Evolutionary conservation across 306 rosid genomes (phyloP).

Genomic region (Lotus japonicus): DNA sequence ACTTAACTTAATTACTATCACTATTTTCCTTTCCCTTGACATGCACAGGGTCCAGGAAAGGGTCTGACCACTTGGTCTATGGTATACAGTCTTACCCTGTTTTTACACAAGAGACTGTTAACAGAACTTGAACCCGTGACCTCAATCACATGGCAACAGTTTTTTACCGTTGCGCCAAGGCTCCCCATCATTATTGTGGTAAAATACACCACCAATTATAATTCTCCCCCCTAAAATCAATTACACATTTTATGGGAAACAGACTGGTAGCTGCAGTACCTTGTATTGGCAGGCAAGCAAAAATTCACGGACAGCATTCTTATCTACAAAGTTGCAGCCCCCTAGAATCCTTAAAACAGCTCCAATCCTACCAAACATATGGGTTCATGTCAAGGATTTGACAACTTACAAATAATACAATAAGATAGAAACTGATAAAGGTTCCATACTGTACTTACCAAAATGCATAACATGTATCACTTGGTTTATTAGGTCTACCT

Average conservation of each 20-base stretch:
- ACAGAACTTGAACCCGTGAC: too few relatives aligned
- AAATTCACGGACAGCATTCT: slow-evolving; percentile 52
- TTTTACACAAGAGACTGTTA: too few relatives aligned
- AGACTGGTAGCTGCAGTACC: slow-evolving; percentile 37
- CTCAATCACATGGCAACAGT: too few relatives aligned
- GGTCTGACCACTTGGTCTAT: too few relatives aligned
- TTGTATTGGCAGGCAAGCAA: slow-evolving; percentile 67
- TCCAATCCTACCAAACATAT: slow-evolving; percentile 61
- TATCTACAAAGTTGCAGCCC: slow-evolving; percentile 53
- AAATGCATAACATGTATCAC: slow-evolving; percentile 90
- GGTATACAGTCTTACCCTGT: too few relatives aligned
- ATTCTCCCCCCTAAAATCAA: background rate
- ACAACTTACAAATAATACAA: slow-evolving; percentile 1
- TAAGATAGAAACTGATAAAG: slow-evolving; percentile 1
- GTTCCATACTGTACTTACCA: slow-evolving; percentile 46
- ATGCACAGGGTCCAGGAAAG: too few relatives aligned
- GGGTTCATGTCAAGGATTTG: slow-evolving; percentile 22
- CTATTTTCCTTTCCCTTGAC: background rate
- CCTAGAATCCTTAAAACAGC: slow-evolving; percentile 68
- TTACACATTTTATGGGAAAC: background rate
- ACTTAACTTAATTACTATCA: background rate
- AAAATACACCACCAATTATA: background rate
- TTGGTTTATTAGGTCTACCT: slow-evolving; percentile 85
- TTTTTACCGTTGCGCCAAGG: too few relatives aligned
- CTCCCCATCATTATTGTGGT: background rate